A percentile compares a stretch with the other conserved stretches of the same genome.
These are phyloP conservation scores for Zalaria sp. DNA, from an alignment of 2,329 filamentous ascomycete species.

Conservation along the genomic window DNA sequence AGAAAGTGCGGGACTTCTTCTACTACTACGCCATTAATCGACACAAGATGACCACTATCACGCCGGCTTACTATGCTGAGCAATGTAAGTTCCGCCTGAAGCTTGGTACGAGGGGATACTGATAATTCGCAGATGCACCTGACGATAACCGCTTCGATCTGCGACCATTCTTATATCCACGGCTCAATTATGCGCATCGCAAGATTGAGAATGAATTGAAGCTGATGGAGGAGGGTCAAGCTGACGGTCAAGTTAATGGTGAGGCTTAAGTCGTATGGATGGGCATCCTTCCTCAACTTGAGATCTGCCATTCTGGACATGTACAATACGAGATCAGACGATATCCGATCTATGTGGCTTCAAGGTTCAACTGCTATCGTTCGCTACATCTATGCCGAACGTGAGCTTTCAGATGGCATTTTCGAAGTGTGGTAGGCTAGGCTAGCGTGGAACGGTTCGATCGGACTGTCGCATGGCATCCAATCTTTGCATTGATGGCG, in stretches of 20 bases:
- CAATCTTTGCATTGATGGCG: too few species aligned
- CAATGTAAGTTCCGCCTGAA: slow-evolving; percentile 3
- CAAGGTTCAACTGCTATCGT: too few species aligned
- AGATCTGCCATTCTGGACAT: too few species aligned
- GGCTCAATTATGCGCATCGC: slow-evolving; percentile 30
- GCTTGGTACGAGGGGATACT: neutral
- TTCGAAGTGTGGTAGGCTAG: too few species aligned
- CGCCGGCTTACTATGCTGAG: slow-evolving; percentile 9
- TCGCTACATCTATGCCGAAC: too few species aligned
- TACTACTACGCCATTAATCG: slow-evolving; percentile 48
- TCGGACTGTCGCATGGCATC: too few species aligned
- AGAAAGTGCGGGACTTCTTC: slow-evolving; percentile 33
- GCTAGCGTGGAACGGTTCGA: too few species aligned
- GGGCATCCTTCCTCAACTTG: too few species aligned
- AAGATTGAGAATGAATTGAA: slow-evolving; percentile 35
- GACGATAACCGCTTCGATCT: slow-evolving; percentile 42
- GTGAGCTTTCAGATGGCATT: too few species aligned
- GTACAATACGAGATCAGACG: too few species aligned
- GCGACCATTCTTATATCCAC: slow-evolving; percentile 41
- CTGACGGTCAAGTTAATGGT: neutral
- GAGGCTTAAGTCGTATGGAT: too few species aligned
- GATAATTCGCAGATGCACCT: slow-evolving; percentile 10
- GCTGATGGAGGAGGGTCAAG: slow-evolving; percentile 24
- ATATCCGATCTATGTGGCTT: too few species aligned
- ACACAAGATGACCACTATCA: slow-evolving; percentile 46